Evolutionary conservation across 371 early-diverging fungal genomes (phyloP).

Genomic region (Phascolomyces articulosus): DNA sequence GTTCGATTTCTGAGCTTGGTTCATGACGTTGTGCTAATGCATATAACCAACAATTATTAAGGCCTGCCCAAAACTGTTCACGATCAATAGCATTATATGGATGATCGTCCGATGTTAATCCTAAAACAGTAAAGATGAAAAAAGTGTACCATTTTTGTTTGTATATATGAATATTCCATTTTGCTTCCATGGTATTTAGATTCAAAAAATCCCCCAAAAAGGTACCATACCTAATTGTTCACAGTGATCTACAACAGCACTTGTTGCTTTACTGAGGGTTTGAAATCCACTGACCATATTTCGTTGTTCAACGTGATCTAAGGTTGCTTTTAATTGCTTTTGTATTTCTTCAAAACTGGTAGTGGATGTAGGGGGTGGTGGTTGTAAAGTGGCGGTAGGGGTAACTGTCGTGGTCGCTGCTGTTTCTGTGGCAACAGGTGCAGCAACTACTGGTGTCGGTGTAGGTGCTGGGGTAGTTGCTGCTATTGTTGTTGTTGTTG

Average conservation of each 20-base stretch:
- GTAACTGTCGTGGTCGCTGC: too few species aligned
- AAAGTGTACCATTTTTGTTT: too few species aligned
- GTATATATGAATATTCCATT: too few species aligned
- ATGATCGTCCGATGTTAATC: constrained; percentile 56
- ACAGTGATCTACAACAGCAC: constrained; percentile 73
- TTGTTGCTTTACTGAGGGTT: constrained; percentile 71
- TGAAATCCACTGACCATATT: constrained; percentile 76
- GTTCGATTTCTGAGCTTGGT: constrained; percentile 60
- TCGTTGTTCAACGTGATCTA: constrained; percentile 69
- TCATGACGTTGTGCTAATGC: constrained; percentile 67
- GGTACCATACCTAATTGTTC: constrained; percentile 67
- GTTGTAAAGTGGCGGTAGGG: constrained; percentile 6
- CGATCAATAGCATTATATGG: constrained; percentile 58
- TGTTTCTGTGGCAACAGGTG: background rate
- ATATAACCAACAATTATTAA: constrained; percentile 83
- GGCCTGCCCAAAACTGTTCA: constrained; percentile 78
- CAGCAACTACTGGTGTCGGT: too few species aligned
- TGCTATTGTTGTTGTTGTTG: constrained; percentile 2
- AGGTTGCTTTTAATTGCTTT: constrained; percentile 69
- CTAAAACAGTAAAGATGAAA: constrained; percentile 21
- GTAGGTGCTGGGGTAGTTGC: background rate
- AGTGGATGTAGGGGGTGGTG: constrained; percentile 9
- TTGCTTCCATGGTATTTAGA: too few species aligned
- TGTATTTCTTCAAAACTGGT: constrained; percentile 70
- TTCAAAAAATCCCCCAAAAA: too few species aligned